phyloP scores from a whole-genome alignment of 108 stramenopile genomes.

The Epipyxis sp. region DNA sequence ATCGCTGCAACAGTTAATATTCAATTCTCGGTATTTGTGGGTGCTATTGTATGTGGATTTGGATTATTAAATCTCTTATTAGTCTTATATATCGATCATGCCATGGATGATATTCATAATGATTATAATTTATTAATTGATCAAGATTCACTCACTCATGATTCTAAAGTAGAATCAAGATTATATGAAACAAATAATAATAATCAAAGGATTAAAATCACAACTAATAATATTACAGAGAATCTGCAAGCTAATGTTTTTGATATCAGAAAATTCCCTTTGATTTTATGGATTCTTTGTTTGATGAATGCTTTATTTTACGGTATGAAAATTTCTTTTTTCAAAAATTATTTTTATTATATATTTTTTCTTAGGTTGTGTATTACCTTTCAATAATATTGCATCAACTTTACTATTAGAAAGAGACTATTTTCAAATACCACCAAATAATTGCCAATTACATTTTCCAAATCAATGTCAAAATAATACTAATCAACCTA shows the following conservation, averaged over 20 bases:
- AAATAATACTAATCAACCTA: not conserved
- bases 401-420: constrained; percentile 60
- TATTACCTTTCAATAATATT: constrained; percentile 67
- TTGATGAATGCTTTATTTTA: too few species aligned
- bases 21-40: constrained; percentile 23
- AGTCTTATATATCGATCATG: not conserved
- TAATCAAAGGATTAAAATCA: not conserved
- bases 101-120: too few species aligned
- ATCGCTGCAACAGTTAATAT: not conserved
- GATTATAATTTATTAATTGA: too few species aligned
- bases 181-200: not conserved
- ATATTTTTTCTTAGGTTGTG: too few species aligned
- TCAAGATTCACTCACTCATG: not conserved
- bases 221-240: too few species aligned
- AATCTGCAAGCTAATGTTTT: too few species aligned
- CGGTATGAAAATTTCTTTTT: too few species aligned
- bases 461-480: constrained; percentile 44
- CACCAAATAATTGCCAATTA: constrained; percentile 42
- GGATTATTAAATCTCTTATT: not conserved
- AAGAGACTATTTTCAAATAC: constrained; percentile 49
- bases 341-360: too few species aligned
- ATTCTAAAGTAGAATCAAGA: not conserved
- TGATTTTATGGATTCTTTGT: too few species aligned
- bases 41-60: constrained; percentile 2
- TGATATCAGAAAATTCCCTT: too few species aligned